These are phyloP conservation scores for Harrya chromipes DNA, from an alignment of 768 basidiomycete genomes.

Conservation along the genomic window DNA sequence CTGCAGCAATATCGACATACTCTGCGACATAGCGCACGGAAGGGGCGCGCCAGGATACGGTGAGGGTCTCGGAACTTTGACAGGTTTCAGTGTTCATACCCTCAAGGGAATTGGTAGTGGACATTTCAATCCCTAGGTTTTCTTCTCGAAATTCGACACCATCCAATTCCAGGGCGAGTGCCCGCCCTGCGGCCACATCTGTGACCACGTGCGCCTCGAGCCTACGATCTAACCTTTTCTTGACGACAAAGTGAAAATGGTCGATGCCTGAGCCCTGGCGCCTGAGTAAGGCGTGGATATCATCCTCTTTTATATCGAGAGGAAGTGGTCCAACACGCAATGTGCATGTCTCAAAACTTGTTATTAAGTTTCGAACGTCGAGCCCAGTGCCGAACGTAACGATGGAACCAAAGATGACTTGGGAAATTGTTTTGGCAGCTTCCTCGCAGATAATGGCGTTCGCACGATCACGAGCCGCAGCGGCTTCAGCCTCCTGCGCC, in stretches of 20 bases:
- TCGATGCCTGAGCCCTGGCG: conserved; percentile 40
- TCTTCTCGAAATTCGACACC: conserved; percentile 47
- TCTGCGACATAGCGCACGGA: conserved; percentile 44
- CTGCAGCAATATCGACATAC: conserved; percentile 31
- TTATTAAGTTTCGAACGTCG: conserved; percentile 40
- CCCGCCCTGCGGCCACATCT: conserved; percentile 39
- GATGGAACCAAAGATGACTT: conserved; percentile 45
- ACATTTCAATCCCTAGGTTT: conserved; percentile 40
- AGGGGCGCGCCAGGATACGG: conserved; percentile 51
- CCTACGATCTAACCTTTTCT: conserved; percentile 25
- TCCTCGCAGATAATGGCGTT: conserved; percentile 30
- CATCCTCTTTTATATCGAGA: conserved; percentile 33
- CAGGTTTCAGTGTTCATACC: conserved; percentile 40
- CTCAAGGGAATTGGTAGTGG: conserved; percentile 36
- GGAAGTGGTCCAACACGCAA: conserved; percentile 48
- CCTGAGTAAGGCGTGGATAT: conserved; percentile 42
- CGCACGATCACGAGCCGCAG: conserved; percentile 13
- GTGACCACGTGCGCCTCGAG: conserved; percentile 44
- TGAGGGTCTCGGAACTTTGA: conserved; percentile 38
- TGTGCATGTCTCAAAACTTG: conserved; percentile 52
- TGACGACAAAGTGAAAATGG: conserved; percentile 35
- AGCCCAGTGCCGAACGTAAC: conserved; percentile 51
- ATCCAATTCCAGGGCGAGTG: conserved; percentile 43
- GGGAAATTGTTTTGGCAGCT: conserved; percentile 40
- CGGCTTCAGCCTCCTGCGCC: conserved; percentile 14